Conservation (phyloP, 305 asterid species). For the Andrographis paniculata region DNA sequence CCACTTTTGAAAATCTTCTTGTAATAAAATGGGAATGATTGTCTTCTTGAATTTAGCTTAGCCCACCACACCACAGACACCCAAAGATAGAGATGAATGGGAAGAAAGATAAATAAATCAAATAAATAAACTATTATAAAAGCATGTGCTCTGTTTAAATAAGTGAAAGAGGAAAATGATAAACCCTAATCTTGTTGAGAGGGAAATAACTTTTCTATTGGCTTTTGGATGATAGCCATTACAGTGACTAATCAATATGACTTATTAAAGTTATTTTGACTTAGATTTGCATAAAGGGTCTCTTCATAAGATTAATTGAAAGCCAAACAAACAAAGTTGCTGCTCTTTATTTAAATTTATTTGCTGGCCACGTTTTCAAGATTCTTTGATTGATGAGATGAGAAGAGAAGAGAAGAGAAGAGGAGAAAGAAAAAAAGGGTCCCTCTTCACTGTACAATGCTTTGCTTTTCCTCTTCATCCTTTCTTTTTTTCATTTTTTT, state of each 20-base stretch:
- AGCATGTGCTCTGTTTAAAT: slow-evolving; percentile 20
- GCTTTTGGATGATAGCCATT: slow-evolving; percentile 19
- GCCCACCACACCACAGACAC: slow-evolving; percentile 11
- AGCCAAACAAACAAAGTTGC: slow-evolving; percentile 36
- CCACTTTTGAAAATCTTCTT: slow-evolving; percentile 11
- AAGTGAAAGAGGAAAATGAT: neutral
- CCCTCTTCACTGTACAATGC: slow-evolving; percentile 21
- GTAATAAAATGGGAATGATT: slow-evolving; percentile 8
- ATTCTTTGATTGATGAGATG: slow-evolving; percentile 24
- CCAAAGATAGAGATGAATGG: slow-evolving; percentile 12
- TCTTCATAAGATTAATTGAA: slow-evolving; percentile 19
- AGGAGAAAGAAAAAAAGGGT: no score
- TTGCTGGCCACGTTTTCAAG: slow-evolving; percentile 26
- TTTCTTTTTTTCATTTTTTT: slow-evolving; percentile 16
- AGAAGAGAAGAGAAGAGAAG: neutral
- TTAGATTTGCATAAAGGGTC: slow-evolving; percentile 23
- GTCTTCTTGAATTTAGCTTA: slow-evolving; percentile 15
- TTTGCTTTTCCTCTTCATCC: slow-evolving; percentile 5
- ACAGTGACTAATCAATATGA: slow-evolving; percentile 38
- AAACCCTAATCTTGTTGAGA: slow-evolving; percentile 6
- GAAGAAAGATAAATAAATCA: no score
- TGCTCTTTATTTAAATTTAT: slow-evolving; percentile 23
- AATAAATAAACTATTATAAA: no score
- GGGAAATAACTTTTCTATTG: slow-evolving; percentile 13
- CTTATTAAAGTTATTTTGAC: slow-evolving; percentile 30